Conservation (phyloP, 2,329 filamentous ascomycete genomes). For the Thelonectria rubi region DNA sequence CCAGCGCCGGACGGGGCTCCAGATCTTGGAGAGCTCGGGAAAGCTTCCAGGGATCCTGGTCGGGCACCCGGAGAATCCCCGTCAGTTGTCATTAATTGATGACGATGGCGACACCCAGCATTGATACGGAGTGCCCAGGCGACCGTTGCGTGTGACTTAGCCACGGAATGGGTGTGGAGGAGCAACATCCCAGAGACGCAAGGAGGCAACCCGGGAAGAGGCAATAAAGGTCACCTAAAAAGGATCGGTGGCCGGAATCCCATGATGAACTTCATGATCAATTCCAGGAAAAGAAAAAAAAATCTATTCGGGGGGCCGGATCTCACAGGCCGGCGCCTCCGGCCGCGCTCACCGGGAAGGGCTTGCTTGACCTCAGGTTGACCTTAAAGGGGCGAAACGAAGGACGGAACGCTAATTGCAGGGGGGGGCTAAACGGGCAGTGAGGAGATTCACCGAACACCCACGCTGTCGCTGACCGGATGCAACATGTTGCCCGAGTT, state of each 20-base stretch:
- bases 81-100: conserved; percentile 9
- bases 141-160: not conserved
- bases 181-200: not conserved
- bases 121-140: not conserved
- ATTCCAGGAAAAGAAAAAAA: not conserved
- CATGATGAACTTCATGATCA: conserved; percentile 5
- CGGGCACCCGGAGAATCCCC: conserved; percentile 38
- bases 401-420: conserved; percentile 24
- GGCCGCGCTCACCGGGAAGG: conserved; percentile 24
- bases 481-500: conserved; percentile 17
- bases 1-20: conserved; percentile 4
- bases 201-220: not conserved
- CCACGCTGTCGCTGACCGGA: not conserved
- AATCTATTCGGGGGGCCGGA: conserved; percentile 10
- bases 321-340: conserved; percentile 26
- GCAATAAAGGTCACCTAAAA: conserved; percentile 11
- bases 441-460: conserved; percentile 4
- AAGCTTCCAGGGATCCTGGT: conserved; percentile 22
- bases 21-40: conserved; percentile 15
- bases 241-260: conserved; percentile 16
- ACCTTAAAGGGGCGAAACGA: conserved; percentile 6
- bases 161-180: not conserved
- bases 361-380: no score
- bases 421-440: conserved; percentile 16
- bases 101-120: conserved; percentile 7